Evolutionary conservation across 345 rosid species (phyloP).

Genomic region (Murraya paniculata): DNA sequence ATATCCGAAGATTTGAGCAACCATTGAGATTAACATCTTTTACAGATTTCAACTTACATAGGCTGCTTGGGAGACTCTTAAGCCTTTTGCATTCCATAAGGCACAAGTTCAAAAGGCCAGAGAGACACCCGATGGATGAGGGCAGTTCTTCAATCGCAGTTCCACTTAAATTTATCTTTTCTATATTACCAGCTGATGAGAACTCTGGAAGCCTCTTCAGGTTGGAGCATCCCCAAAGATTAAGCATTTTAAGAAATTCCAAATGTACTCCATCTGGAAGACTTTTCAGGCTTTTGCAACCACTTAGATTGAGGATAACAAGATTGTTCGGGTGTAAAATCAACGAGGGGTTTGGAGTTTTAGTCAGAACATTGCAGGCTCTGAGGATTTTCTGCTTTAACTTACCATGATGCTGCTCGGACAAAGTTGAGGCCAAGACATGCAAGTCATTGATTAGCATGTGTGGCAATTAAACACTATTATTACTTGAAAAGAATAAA

Average conservation of each 20-base stretch:
- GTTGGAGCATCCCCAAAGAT: neutral
- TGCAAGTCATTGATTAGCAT: no score
- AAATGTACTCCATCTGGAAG: neutral
- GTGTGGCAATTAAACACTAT: no score
- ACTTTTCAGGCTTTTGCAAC: neutral
- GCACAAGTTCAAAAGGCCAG: neutral
- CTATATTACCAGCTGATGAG: neutral
- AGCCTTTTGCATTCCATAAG: neutral
- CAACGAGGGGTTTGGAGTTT: neutral
- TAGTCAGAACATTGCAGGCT: no score
- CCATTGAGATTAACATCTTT: neutral
- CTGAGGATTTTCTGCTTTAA: no score
- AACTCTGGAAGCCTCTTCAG: neutral
- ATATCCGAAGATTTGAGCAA: neutral
- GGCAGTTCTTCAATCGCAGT: slow-evolving; percentile 2
- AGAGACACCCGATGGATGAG: neutral
- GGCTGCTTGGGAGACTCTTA: neutral
- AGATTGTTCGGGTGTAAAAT: neutral
- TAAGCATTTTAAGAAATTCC: neutral
- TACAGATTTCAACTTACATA: neutral
- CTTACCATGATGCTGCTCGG: no score
- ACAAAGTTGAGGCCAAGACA: no score
- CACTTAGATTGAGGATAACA: neutral
- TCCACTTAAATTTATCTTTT: neutral
- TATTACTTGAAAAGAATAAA: no score